Percentiles rank a stretch among this genome's conserved stretches.
phyloP scores from a whole-genome alignment of 2,329 filamentous ascomycete genomes.

The Fusarium sp. region DNA sequence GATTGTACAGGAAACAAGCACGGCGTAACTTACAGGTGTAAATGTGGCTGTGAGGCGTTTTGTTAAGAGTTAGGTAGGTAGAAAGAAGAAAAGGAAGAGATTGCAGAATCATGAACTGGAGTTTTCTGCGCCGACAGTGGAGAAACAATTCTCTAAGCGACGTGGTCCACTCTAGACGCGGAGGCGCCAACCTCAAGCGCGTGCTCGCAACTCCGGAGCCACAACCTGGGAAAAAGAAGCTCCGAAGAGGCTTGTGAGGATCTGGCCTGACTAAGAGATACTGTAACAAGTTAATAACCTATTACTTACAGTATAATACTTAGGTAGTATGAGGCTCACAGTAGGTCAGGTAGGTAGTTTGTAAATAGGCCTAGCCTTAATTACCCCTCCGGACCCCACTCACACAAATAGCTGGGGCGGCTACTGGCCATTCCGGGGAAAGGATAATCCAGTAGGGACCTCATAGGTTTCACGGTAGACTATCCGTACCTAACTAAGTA shows the following conservation, averaged over 20 bases:
- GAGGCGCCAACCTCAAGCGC: conserved; percentile 20
- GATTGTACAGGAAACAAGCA: conserved; percentile 20
- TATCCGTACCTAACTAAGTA: background rate
- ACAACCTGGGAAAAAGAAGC: background rate
- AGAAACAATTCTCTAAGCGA: conserved; percentile 25
- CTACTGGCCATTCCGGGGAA: background rate
- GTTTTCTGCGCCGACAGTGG: conserved; percentile 30
- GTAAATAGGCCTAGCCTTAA: background rate
- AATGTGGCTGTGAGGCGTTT: background rate
- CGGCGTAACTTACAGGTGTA: conserved; percentile 15
- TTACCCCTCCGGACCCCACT: background rate
- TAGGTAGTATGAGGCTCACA: background rate
- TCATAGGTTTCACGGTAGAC: background rate
- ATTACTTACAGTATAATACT: no score
- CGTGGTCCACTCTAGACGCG: conserved; percentile 14
- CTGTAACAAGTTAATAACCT: background rate
- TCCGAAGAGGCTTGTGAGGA: background rate
- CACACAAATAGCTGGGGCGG: background rate
- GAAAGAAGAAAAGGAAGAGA: conserved; percentile 31
- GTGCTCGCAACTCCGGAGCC: background rate
- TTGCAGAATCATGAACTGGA: conserved; percentile 29
- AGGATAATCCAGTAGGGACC: background rate
- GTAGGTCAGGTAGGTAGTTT: background rate
- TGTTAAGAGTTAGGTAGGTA: conserved; percentile 5
- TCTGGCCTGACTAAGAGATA: background rate